phyloP scores from a whole-genome alignment of 164 flowering plant species.

The Vitis rotundifolia region DNA sequence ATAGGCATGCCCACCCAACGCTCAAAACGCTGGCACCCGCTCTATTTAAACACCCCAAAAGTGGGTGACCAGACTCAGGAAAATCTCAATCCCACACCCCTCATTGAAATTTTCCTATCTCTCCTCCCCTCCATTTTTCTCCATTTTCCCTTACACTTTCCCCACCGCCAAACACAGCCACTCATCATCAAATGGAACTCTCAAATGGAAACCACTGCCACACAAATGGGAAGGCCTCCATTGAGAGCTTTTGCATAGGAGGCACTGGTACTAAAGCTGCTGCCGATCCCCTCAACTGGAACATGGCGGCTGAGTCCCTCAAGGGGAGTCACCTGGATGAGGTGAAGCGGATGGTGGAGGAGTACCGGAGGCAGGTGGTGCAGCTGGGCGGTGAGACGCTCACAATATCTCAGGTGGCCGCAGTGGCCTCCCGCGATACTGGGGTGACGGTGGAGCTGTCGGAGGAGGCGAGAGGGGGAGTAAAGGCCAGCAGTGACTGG shows the following conservation, averaged over 20 bases:
- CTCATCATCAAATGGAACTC: too few relatives aligned
- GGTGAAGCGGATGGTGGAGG: slow-evolving; percentile 61
- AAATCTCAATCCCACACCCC: slow-evolving; percentile 11
- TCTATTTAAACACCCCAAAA: slow-evolving; percentile 24
- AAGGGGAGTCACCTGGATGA: slow-evolving; percentile 69
- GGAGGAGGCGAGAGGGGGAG: slow-evolving; percentile 48
- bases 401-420: slow-evolving; percentile 62
- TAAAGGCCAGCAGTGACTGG: slow-evolving; percentile 71
- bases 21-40: background rate
- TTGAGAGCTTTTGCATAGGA: background rate
- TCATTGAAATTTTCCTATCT: slow-evolving; percentile 6
- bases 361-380: slow-evolving; percentile 41
- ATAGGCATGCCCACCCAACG: slow-evolving; percentile 28
- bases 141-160: background rate
- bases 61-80: slow-evolving; percentile 21
- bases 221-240: too few relatives aligned
- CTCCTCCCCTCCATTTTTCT: background rate
- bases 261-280: background rate
- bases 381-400: slow-evolving; percentile 51
- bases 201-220: too few relatives aligned
- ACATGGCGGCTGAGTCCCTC: slow-evolving; percentile 47
- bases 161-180: too few relatives aligned
- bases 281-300: slow-evolving; percentile 57
- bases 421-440: slow-evolving; percentile 30
- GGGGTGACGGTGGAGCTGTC: slow-evolving; percentile 49